Base-by-base conservation (phyloP, 2,329 filamentous ascomycete species). In the Sclerotinia minor region DNA sequence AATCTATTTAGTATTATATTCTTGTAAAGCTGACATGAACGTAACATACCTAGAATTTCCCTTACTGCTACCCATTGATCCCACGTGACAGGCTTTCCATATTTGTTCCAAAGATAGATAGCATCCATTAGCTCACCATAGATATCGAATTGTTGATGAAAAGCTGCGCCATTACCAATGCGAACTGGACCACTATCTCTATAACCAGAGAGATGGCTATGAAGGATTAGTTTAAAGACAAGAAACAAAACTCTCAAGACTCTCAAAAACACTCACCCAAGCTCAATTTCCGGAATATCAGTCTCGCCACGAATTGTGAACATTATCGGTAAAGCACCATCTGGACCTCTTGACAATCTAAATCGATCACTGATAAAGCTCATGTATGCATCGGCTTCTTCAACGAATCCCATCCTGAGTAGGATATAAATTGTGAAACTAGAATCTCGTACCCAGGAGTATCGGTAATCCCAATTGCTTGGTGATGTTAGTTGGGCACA, bases 391-490 rank as follows among this genome's bases (percentile, higher is more conserved):
- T 93, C 89, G 4, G 90, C 90, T 77, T 94, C 91, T 26, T 88
- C 84, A 38, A 83, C 87, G 78, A 92, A 93, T 7, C 91, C 91
- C 76, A 93, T 85, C 19, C 90, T 87, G 2, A 94, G 83, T 41
- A 94, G 83, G 70, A 93, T 89, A 73, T 93, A 93, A 72, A 92
- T 87, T 1, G 89, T 92, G 78, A 92, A 92, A 71, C 88, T 91
- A 0, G 88, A 87, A 78, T 94, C 90, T 29, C 91, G 84, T 47
- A 93, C 86, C 91, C 91, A 94, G 13, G 84, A 91, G 78, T 86
- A 94, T n/a, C 89, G 84, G 74, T 91, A 91, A 76, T 91, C 89
- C 88, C 86, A 88, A 74, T 89, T 89, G 29, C 85, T 76, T 24
- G 8, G 17, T 1, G 38, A 15, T 5, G 29, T 73, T 29, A 73